Base-by-base conservation (phyloP, 176 grass and related monocot species). In the Luzula sylvatica region DNA sequence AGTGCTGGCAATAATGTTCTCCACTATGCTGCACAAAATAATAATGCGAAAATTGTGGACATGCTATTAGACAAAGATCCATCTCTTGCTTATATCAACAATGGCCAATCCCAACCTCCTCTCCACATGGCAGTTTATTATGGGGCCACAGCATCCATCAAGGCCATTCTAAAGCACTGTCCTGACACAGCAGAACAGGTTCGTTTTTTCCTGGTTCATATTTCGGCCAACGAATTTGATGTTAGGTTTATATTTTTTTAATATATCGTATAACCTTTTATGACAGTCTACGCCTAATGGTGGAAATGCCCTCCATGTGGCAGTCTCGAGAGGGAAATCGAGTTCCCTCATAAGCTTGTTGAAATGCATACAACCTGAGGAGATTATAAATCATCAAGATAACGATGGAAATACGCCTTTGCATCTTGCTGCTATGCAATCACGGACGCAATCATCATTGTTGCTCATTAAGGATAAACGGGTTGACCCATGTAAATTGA, bases 1-100 rank as follows among this genome's bases (percentile, higher is more conserved):
- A 41, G 67, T 23, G 12, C 11, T 1, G 75, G 61, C 8, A 76
- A 76, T 63, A 83, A 55, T 55, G 79, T 67, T 21, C 71, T 88
- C 57, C 85, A 88, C 61, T 83, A 83, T 73, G 85, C 79, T 0
- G 75, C 75, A 28, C 79, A 83, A 20, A 79, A 75, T 47, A 57
- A 80, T 72, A 61, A 74, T 47, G 29, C 26, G 13, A 71, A 35
- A 8, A 64, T 70, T 16, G 79, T 80, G 44, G 45, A 66, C 44
- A 20, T 75, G 60, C 65, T 92, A 14, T 70, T 85, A 15, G 46
- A 26, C n/a, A 35, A 20, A 15, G 55, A 58, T 5, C 0, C 29
- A 44, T 59, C 75, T 12, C 81, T 85, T 2, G 76, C 76, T 5
- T 85, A 92, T 67, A 3, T 3, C 18, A 43, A 26, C 30, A 92